A percentile compares a stretch with the other conserved stretches of the same genome.
Conservation (phyloP, 1,284 basidiomycete genomes). For the Polyporus tsugae region DNA sequence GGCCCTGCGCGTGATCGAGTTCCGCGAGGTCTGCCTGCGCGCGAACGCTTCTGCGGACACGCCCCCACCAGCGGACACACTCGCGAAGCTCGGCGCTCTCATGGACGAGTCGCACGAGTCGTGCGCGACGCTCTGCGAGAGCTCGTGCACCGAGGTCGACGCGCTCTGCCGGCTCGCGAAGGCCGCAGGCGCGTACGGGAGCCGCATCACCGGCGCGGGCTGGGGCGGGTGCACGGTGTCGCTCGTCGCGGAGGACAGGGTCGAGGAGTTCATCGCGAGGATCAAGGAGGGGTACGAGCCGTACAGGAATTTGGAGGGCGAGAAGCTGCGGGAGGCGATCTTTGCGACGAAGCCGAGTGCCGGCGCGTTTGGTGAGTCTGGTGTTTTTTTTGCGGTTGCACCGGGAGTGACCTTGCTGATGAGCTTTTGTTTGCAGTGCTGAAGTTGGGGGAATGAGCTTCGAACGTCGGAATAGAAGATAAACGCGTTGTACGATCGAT, state of each 20-base stretch:
- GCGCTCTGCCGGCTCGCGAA: constrained; percentile 67
- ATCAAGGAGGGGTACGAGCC: constrained; percentile 68
- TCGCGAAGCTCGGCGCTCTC: constrained; percentile 68
- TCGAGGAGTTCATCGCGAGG: constrained; percentile 71
- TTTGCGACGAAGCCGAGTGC: constrained; percentile 89
- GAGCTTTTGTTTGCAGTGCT: not conserved
- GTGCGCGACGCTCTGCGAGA: constrained; percentile 76
- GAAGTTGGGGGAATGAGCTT: not conserved
- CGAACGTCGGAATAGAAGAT: not conserved
- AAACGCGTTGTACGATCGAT: not conserved
- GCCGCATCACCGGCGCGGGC: constrained; percentile 83
- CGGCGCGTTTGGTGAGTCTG: constrained; percentile 79
- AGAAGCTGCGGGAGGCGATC: constrained; percentile 71
- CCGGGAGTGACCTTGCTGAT: not conserved
- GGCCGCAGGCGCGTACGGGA: constrained; percentile 79
- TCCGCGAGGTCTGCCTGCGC: constrained; percentile 70
- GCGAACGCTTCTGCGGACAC: constrained; percentile 36
- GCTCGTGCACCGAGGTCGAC: constrained; percentile 83
- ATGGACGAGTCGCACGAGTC: constrained; percentile 84
- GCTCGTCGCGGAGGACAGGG: constrained; percentile 74
- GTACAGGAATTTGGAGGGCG: constrained; percentile 67
- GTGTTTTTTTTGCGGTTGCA: not conserved
- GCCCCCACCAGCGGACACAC: constrained; percentile 34
- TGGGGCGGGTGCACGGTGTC: constrained; percentile 94
- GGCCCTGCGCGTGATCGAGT: constrained; percentile 80